These are phyloP conservation scores for Phoenix roebelenii DNA, from an alignment of 176 grass and related monocot genomes.

Conservation along the genomic window DNA sequence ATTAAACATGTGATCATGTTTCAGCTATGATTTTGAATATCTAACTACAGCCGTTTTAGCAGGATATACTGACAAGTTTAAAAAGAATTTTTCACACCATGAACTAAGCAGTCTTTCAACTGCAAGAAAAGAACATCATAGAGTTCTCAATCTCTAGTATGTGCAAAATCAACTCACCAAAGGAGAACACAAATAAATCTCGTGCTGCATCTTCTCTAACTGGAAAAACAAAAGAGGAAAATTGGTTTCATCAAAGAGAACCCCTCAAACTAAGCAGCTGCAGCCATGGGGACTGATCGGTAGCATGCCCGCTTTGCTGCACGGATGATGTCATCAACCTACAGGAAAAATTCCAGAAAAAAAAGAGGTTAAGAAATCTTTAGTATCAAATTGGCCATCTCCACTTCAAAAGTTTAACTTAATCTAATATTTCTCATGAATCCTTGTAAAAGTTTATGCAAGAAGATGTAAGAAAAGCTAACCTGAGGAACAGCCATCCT, in stretches of 20 bases:
- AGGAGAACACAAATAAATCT: too few relatives aligned
- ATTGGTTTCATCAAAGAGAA: neutral
- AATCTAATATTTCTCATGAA: too few relatives aligned
- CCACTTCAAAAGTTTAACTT: too few relatives aligned
- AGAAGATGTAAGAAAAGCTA: neutral
- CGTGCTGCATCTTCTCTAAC: neutral
- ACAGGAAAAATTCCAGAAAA: neutral
- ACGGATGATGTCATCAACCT: conserved; percentile 92
- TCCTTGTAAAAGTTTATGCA: neutral
- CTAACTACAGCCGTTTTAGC: too few relatives aligned
- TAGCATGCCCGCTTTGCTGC: conserved; percentile 82
- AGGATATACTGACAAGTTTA: too few relatives aligned
- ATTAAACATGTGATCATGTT: too few relatives aligned
- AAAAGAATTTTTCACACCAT: neutral
- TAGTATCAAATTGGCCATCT: neutral
- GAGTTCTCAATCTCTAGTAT: neutral
- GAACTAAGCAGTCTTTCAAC: conserved; percentile 22
- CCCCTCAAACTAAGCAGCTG: conserved; percentile 38
- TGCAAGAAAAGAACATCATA: conserved; percentile 8
- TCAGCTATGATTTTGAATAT: too few relatives aligned
- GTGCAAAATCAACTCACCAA: conserved; percentile 4
- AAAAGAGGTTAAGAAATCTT: neutral
- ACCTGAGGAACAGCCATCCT: conserved; percentile 96
- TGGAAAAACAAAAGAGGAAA: neutral
- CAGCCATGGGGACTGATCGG: conserved; percentile 63